Evolutionary conservation across 2,329 filamentous ascomycete species (phyloP).

Genomic region (Diaporthe ilicicola): DNA sequence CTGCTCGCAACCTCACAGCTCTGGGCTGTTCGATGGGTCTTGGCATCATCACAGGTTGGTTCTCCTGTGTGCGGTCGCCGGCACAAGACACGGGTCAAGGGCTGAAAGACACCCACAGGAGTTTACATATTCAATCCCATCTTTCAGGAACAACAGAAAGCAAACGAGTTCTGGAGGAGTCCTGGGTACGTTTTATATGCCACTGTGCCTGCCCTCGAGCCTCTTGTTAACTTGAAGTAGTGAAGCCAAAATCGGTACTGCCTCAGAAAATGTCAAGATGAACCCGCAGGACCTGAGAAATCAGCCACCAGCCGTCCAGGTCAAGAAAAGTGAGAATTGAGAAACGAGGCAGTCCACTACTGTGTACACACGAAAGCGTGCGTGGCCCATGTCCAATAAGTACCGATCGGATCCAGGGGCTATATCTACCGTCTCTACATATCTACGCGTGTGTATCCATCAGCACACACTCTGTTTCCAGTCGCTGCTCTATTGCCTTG

Average conservation of each 20-base stretch:
- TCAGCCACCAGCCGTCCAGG: neutral
- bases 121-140: slow-evolving; percentile 40
- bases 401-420: no score
- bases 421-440: neutral
- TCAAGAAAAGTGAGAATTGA: slow-evolving; percentile 5
- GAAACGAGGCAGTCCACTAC: neutral
- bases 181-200: slow-evolving; percentile 17
- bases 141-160: slow-evolving; percentile 34
- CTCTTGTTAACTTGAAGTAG: slow-evolving; percentile 17
- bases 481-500: neutral
- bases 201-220: neutral
- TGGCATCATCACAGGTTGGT: slow-evolving; percentile 39
- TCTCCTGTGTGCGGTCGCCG: neutral
- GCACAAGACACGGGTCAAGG: neutral
- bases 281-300: neutral
- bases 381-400: neutral
- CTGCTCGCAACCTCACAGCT: slow-evolving; percentile 29
- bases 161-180: slow-evolving; percentile 11
- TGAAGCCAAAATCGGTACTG: neutral
- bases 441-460: neutral
- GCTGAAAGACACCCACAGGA: slow-evolving; percentile 36
- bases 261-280: neutral
- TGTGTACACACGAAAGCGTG: neutral
- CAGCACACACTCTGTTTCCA: neutral
- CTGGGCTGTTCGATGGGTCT: slow-evolving; percentile 19